phyloP scores from a whole-genome alignment of 2,329 filamentous ascomycete species.

The Fusarium sp. region DNA sequence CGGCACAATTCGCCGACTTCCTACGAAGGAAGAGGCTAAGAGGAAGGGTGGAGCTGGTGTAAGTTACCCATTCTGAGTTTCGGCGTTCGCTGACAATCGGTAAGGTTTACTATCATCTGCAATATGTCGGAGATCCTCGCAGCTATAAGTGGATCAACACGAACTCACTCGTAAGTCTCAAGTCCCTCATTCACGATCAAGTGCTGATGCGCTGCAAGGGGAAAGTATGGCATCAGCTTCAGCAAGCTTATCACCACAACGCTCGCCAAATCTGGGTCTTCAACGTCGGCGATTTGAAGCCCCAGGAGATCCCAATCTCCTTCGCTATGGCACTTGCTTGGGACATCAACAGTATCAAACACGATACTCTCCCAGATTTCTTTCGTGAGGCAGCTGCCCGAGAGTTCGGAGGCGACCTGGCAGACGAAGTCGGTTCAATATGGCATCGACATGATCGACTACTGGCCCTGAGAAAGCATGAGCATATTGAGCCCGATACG shows the following conservation, averaged over 20 bases:
- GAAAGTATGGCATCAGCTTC: constrained; percentile 62
- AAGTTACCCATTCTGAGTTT: background rate
- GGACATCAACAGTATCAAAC: constrained; percentile 61
- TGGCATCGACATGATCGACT: constrained; percentile 62
- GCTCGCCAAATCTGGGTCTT: constrained; percentile 71
- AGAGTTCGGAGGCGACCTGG: constrained; percentile 60
- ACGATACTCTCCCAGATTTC: constrained; percentile 54
- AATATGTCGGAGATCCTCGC: constrained; percentile 71
- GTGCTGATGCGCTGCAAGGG: constrained; percentile 33
- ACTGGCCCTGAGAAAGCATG: constrained; percentile 65
- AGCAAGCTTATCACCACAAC: constrained; percentile 60
- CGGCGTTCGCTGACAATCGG: constrained; percentile 26
- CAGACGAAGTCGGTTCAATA: constrained; percentile 58
- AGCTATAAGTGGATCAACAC: constrained; percentile 73
- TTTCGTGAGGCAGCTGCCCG: constrained; percentile 59
- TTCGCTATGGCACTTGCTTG: constrained; percentile 69
- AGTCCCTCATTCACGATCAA: rapidly evolving
- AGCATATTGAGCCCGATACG: constrained; percentile 66
- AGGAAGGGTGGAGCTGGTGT: constrained; percentile 69
- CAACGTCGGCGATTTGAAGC: constrained; percentile 72
- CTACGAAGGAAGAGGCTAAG: constrained; percentile 62
- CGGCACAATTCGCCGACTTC: constrained; percentile 69
- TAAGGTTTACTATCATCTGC: constrained; percentile 65
- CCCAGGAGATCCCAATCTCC: constrained; percentile 65
- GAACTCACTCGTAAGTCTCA: constrained; percentile 60